Evolutionary conservation across 768 basidiomycete species (phyloP).

Genomic region (Calocera viscosa): DNA sequence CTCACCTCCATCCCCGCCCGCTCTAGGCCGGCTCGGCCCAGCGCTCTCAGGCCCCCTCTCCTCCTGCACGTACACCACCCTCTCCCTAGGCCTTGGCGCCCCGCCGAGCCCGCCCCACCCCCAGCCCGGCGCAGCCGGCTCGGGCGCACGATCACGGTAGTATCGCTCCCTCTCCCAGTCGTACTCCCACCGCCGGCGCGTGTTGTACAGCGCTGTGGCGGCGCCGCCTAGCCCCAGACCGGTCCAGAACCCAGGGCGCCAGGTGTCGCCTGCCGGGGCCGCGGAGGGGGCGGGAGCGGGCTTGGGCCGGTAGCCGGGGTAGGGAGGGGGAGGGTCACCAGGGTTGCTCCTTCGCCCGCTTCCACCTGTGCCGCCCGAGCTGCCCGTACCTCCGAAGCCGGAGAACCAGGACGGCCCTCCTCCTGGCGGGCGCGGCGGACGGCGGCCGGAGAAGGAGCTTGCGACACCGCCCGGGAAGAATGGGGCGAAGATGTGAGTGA

Average conservation of each 20-base stretch:
- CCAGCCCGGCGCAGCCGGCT: slow-evolving; percentile 22
- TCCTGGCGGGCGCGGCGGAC: slow-evolving; percentile 20
- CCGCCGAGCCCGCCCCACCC: slow-evolving; percentile 29
- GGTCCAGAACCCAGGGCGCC: slow-evolving; percentile 74
- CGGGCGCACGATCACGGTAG: slow-evolving; percentile 22
- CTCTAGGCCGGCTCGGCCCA: slow-evolving; percentile 17
- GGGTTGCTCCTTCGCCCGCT: slow-evolving; percentile 25
- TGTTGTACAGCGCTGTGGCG: slow-evolving; percentile 33
- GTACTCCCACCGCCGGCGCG: slow-evolving; percentile 12
- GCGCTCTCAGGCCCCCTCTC: slow-evolving; percentile 18
- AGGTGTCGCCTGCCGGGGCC: slow-evolving; percentile 26
- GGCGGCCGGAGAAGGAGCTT: slow-evolving; percentile 22
- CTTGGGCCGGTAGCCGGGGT: slow-evolving; percentile 41
- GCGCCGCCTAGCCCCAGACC: slow-evolving; percentile 65
- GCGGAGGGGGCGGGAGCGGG: slow-evolving; percentile 23
- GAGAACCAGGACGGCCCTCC: slow-evolving; percentile 18
- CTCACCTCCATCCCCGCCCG: slow-evolving; percentile 52
- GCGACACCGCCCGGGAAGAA: slow-evolving; percentile 25
- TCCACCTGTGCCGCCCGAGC: slow-evolving; percentile 29
- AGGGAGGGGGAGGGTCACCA: slow-evolving; percentile 36
- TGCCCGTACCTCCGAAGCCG: slow-evolving; percentile 29
- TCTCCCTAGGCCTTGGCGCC: slow-evolving; percentile 18
- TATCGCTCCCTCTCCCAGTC: slow-evolving; percentile 19
- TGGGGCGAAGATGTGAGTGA: slow-evolving; percentile 40
- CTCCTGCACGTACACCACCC: slow-evolving; percentile 22